Percentiles rank a stretch among this genome's conserved stretches.
These are phyloP conservation scores for Pestalotiopsis sp. DNA, from an alignment of 2,329 filamentous ascomycete genomes.

Conservation along the genomic window DNA sequence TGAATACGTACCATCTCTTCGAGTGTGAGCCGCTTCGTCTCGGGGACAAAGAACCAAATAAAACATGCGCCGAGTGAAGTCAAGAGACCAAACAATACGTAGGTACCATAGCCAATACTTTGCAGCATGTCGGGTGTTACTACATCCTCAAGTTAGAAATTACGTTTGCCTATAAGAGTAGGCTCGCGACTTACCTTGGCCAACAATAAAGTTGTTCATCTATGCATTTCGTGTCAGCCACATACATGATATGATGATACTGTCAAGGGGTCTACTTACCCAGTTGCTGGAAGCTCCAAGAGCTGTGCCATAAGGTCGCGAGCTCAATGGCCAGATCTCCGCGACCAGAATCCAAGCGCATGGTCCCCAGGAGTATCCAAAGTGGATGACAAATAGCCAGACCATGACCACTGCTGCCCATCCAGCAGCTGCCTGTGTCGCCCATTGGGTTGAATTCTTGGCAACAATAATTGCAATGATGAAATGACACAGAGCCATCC, in stretches of 20 bases:
- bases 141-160: neutral
- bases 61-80: conserved; percentile 64
- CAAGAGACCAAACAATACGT: conserved; percentile 69
- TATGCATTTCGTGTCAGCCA: neutral
- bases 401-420: conserved; percentile 72
- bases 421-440: conserved; percentile 59
- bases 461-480: conserved; percentile 73
- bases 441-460: conserved; percentile 62
- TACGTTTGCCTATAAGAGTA: neutral
- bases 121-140: conserved; percentile 70
- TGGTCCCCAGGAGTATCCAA: conserved; percentile 77
- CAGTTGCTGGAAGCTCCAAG: conserved; percentile 69
- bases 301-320: conserved; percentile 70
- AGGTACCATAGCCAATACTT: conserved; percentile 69
- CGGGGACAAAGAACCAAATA: conserved; percentile 66
- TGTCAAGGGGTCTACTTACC: conserved; percentile 38
- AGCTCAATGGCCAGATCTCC: conserved; percentile 74
- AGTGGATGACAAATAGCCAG: conserved; percentile 76
- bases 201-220: conserved; percentile 64
- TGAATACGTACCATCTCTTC: conserved; percentile 59
- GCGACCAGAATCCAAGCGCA: conserved; percentile 75
- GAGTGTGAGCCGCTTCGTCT: conserved; percentile 65
- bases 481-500: conserved; percentile 72
- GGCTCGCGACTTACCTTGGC: conserved; percentile 41
- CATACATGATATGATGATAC: neutral